Evolutionary conservation across 1,284 basidiomycete genomes (phyloP).

Genomic region (Cryptococcus jaspeensis): DNA sequence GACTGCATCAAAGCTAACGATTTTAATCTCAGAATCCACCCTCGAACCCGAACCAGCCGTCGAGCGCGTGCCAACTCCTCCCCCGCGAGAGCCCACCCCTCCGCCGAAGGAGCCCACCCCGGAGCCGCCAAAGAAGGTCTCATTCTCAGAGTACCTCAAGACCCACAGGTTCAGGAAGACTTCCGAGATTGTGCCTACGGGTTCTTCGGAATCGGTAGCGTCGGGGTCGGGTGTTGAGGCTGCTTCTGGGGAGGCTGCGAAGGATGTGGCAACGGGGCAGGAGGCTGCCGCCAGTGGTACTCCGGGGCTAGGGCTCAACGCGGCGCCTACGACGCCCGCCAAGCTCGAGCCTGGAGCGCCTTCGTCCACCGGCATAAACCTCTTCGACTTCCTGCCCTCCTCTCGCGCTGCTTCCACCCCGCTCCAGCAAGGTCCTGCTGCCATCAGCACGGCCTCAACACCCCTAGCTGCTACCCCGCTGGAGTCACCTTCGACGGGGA

Average conservation of each 20-base stretch:
- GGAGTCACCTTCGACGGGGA: slow-evolving; percentile 9
- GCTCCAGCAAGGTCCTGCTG: not conserved
- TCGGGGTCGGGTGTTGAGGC: not conserved
- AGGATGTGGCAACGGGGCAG: slow-evolving; percentile 10
- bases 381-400: slow-evolving; percentile 37
- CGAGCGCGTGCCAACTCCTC: not conserved
- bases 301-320: not conserved
- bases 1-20: not conserved
- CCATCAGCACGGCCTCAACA: not conserved
- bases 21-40: slow-evolving; percentile 1
- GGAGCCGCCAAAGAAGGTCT: slow-evolving; percentile 41
- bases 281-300: not conserved
- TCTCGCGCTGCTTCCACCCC: slow-evolving; percentile 3
- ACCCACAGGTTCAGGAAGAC: slow-evolving; percentile 40
- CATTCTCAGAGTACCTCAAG: slow-evolving; percentile 42
- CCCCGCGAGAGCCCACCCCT: not conserved
- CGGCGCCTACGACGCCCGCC: slow-evolving; percentile 2
- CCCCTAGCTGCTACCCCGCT: slow-evolving; percentile 3
- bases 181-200: slow-evolving; percentile 4
- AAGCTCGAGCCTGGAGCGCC: slow-evolving; percentile 11
- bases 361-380: slow-evolving; percentile 20
- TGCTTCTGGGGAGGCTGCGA: not conserved
- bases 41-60: not conserved
- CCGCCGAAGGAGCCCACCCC: slow-evolving; percentile 22
- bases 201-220: not conserved